Conservation (phyloP, 1,284 basidiomycete genomes). For the Kalmanozyma brasiliensis region DNA sequence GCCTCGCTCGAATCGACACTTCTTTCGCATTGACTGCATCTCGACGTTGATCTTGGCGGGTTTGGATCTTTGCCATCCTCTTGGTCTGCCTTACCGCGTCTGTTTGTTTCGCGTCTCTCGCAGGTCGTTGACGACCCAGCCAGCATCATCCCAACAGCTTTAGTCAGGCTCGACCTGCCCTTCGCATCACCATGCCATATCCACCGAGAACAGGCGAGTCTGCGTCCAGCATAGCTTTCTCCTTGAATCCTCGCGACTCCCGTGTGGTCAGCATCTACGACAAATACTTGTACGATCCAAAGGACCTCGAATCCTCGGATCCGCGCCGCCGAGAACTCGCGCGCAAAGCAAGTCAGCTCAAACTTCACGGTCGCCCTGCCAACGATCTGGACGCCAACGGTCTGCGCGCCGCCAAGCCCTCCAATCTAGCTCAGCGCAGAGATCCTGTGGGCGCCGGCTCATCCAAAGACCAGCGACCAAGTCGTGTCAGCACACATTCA, state of each 20-base stretch:
- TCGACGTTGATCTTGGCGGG: too few species aligned
- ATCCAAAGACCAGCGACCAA: conserved; percentile 16
- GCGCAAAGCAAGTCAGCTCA: conserved; percentile 45
- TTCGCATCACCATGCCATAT: conserved; percentile 17
- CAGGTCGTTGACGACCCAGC: not conserved
- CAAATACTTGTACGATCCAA: conserved; percentile 58
- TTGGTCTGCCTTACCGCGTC: too few species aligned
- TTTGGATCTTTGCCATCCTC: too few species aligned
- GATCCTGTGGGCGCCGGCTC: conserved; percentile 14
- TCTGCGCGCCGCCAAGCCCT: conserved; percentile 13
- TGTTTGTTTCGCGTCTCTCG: too few species aligned
- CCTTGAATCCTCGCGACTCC: conserved; percentile 47
- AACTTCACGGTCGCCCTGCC: conserved; percentile 40
- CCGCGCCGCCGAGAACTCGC: conserved; percentile 51
- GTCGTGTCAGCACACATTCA: conserved; percentile 6
- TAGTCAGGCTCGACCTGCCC: not conserved
- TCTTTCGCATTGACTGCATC: too few species aligned
- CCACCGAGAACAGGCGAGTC: conserved; percentile 36
- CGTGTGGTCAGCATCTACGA: conserved; percentile 61
- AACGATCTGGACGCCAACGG: conserved; percentile 47
- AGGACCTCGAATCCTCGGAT: conserved; percentile 51
- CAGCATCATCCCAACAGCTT: not conserved
- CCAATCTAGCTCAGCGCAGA: conserved; percentile 20
- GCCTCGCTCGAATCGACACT: too few species aligned
- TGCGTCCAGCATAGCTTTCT: conserved; percentile 37